Conservation (phyloP, 768 basidiomycete species). For the Lactarius pseudohatsudake region DNA sequence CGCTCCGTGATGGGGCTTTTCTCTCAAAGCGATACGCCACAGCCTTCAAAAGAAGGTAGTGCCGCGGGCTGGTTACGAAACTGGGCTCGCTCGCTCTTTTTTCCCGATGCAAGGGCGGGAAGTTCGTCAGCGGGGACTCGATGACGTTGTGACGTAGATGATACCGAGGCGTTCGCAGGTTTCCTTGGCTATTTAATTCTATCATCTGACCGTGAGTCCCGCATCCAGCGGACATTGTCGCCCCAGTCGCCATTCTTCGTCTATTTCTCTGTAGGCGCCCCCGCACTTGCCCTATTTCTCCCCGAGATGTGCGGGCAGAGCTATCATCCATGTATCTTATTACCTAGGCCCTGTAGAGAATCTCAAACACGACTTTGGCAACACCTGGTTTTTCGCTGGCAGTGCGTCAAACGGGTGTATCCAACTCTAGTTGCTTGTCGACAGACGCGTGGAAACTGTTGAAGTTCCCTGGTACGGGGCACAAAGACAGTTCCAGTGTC, state of each 20-base stretch:
- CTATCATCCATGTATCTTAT: not conserved
- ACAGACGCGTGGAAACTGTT: not conserved
- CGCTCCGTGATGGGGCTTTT: not conserved
- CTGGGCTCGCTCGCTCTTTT: slow-evolving; percentile 21
- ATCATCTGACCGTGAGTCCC: not conserved
- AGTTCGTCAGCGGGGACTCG: slow-evolving; percentile 1
- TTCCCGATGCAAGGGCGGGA: not conserved
- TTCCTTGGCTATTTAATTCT: not conserved
- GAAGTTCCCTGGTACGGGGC: not conserved
- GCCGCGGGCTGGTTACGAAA: slow-evolving; percentile 17
- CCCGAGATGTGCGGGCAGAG: not conserved
- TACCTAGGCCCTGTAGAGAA: not conserved
- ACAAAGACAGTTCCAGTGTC: not conserved
- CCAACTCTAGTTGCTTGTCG: too few relatives aligned
- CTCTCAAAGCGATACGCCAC: not conserved
- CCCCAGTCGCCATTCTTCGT: not conserved
- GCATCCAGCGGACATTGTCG: not conserved
- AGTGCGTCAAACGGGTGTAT: not conserved
- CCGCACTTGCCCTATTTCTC: not conserved
- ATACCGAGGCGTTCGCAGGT: not conserved
- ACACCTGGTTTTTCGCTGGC: not conserved
- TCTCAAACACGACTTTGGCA: not conserved
- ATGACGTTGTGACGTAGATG: slow-evolving; percentile 4
- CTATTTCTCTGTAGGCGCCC: not conserved
- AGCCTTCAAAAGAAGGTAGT: slow-evolving; percentile 10